Evolutionary conservation across 2,329 filamentous ascomycete genomes (phyloP).

Genomic region (Tolypocladium tundrense): DNA sequence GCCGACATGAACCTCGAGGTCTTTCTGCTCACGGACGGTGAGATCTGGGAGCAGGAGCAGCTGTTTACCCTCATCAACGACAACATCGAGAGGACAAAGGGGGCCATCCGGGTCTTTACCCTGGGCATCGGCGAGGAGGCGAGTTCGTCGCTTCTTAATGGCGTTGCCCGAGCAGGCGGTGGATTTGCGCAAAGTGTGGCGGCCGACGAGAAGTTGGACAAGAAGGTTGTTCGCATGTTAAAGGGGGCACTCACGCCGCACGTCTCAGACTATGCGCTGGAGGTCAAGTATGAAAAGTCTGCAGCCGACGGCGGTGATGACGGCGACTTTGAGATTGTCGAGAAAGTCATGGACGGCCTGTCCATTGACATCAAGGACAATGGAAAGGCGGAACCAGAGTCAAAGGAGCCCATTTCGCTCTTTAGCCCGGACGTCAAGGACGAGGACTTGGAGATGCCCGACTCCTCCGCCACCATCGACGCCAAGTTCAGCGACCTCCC

Average conservation of each 20-base stretch:
- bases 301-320: conserved; percentile 11
- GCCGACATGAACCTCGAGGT: conserved; percentile 40
- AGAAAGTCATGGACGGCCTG: conserved; percentile 42
- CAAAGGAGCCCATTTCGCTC: conserved; percentile 43
- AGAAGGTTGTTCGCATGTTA: conserved; percentile 63
- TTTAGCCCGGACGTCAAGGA: conserved; percentile 41
- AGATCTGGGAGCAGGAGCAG: conserved; percentile 35
- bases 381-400: conserved; percentile 3
- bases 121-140: conserved; percentile 42
- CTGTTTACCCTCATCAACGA: conserved; percentile 36
- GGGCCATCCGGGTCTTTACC: conserved; percentile 40
- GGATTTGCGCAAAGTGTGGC: conserved; percentile 53
- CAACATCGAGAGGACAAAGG: conserved; percentile 26
- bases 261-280: conserved; percentile 51
- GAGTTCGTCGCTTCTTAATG: conserved; percentile 43
- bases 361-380: conserved; percentile 21
- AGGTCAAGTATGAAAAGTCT: conserved; percentile 47
- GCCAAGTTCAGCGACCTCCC: conserved; percentile 42
- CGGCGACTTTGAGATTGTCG: conserved; percentile 53
- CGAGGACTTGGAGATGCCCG: conserved; percentile 23
- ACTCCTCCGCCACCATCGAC: conserved; percentile 9
- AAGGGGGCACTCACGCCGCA: conserved; percentile 60
- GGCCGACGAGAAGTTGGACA: conserved; percentile 54
- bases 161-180: conserved; percentile 41
- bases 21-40: conserved; percentile 46